Evolutionary conservation across 768 basidiomycete species (phyloP).

Genomic region (Cyclocybe aegerita): DNA sequence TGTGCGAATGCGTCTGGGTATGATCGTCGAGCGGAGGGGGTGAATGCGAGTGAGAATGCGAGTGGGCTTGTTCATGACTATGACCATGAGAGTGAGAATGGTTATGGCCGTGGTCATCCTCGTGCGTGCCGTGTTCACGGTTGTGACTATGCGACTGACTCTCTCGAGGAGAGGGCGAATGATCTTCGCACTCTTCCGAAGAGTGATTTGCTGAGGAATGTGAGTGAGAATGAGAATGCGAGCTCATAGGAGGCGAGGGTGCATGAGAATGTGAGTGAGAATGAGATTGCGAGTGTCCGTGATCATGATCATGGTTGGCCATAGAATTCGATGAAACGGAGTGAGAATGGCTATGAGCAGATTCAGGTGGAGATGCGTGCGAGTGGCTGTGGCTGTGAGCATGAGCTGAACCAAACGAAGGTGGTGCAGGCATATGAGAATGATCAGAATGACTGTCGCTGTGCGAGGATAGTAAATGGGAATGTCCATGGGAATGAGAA

Average conservation of each 20-base stretch:
- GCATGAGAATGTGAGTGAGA: constrained; percentile 22
- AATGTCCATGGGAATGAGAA: constrained; percentile 30
- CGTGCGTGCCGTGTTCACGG: constrained; percentile 7
- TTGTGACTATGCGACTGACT: constrained; percentile 24
- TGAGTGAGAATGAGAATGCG: constrained; percentile 19
- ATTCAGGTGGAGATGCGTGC: constrained; percentile 1
- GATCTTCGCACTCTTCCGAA: constrained; percentile 7
- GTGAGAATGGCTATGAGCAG: constrained; percentile 20
- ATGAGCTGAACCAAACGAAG: constrained; percentile 9
- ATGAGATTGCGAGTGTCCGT: constrained; percentile 21
- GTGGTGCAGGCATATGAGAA: constrained; percentile 26
- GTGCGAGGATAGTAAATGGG: constrained; percentile 11
- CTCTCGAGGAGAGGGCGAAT: constrained; percentile 27
- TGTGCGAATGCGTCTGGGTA: constrained; percentile 44
- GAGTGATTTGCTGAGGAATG: constrained; percentile 19
- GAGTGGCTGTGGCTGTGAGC: constrained; percentile 15
- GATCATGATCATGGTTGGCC: constrained; percentile 24
- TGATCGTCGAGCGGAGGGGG: constrained; percentile 28
- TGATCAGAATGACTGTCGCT: constrained; percentile 28
- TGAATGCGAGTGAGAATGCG: constrained; percentile 15
- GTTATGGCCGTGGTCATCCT: constrained; percentile 17
- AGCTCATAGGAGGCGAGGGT: constrained; percentile 22
- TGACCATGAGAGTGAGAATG: constrained; percentile 14
- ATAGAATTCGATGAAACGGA: constrained; percentile 28
- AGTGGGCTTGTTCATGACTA: constrained; percentile 14